Base-by-base conservation (phyloP, 352 stramenopile species). In the Globisporangium cederbergense region DNA sequence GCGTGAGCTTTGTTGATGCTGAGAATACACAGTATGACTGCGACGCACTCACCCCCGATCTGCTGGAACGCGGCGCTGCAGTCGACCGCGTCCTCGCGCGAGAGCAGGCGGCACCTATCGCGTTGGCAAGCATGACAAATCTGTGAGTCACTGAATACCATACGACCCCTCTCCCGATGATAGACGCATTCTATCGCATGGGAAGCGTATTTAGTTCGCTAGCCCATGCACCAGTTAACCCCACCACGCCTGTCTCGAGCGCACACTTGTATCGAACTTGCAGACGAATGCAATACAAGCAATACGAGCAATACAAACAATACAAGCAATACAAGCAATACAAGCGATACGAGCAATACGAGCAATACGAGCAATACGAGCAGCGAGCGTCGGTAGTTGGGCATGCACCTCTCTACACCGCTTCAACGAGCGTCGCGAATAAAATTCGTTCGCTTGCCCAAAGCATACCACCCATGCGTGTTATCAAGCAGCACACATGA, bases 61-160 rank as follows among this genome's bases (percentile, higher is more conserved):
- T 68, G 62, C n/a, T 56, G 45, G 34, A 68, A 55, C 2, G 40
- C 45, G 13, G 43, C 54, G 22, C 46, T 53, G 45, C 62, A 68
- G 11, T 28, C 9, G 25, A 54, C 30, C 20, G 49, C 34, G 18
- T 64, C 62, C 40, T 62, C 54, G 22, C 40, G 55, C 36, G 54
- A 68, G 3, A 68, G 62, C 50, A 68, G 30, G 38, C 55, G 62
- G 30, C 62, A 68, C 62, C 62, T 68, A 18, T 10, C 28, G 2
- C 3, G 32, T 36, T 20, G n/a, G 7, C 7, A 51, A 13, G 2
- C 22, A 55, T 42, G n/a, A 30, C 10, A 32, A 54, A 1, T 16
- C 18, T 32, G 16, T 55, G 40, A 28, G 51, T 42, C 51, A 7
- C 51, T 28, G 16, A 32, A 32, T n/a, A 3, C 9, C 47, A n/a